Percentiles rank a stretch among this genome's conserved stretches.
These are phyloP conservation scores for Lichina pygmaea DNA, from an alignment of 495 filamentous ascomycete species.

Conservation along the genomic window DNA sequence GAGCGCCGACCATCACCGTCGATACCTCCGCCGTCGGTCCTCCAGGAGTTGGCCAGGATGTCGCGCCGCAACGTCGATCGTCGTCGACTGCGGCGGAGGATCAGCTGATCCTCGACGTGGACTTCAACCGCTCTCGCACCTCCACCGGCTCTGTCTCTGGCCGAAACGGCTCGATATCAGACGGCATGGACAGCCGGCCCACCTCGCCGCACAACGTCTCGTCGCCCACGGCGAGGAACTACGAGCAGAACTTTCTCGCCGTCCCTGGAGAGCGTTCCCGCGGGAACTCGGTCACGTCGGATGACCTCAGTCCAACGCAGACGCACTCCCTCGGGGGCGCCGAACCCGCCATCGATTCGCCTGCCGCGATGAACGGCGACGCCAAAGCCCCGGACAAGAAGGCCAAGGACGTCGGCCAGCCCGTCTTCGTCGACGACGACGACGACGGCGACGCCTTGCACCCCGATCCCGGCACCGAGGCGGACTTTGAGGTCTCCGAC, in stretches of 20 bases:
- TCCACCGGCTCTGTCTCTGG: conserved; percentile 12
- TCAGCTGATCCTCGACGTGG: neutral
- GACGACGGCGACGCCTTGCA: conserved; percentile 30
- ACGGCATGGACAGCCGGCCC: conserved; percentile 52
- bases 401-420: neutral
- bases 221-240: conserved; percentile 28
- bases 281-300: conserved; percentile 37
- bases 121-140: neutral
- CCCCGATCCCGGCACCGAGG: conserved; percentile 43
- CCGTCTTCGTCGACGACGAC: conserved; percentile 6
- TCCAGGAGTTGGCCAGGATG: neutral
- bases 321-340: conserved; percentile 26
- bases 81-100: neutral
- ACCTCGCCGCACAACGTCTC: conserved; percentile 77
- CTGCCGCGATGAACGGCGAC: neutral
- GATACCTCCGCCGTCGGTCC: conserved; percentile 4
- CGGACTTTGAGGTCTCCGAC: conserved; percentile 43
- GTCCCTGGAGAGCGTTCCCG: conserved; percentile 34
- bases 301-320: conserved; percentile 20
- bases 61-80: neutral
- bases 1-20: conserved; percentile 4
- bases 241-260: conserved; percentile 26
- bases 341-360: conserved; percentile 11
- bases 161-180: conserved; percentile 16
- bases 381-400: conserved; percentile 3